Base-by-base conservation (phyloP, 805 yeast species). In the Priceomyces fermenticarens region DNA sequence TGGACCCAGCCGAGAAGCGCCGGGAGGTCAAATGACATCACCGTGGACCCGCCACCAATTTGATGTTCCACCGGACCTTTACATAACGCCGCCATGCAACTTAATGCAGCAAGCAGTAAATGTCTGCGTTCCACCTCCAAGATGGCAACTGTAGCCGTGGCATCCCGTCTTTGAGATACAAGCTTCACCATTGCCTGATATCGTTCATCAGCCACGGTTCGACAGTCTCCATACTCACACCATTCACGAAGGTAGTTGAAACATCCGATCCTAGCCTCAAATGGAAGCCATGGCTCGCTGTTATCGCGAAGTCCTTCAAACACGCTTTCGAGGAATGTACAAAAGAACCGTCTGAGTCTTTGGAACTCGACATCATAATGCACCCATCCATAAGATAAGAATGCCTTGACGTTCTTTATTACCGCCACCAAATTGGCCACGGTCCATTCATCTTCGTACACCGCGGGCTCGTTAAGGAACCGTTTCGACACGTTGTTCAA, bases 211-310 rank as follows among this genome's bases (percentile, higher is more conserved):
- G 88, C 77, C 2, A 81, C 54, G 1, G 70, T 55, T 7, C 78
- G 73, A 16, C 80, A 70, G 39, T 78, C 82, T 2, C 98, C 97
- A 60, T 79, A 80, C 0, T 95, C 96, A 59, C 97, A 89, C 99
- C 99, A 93, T 57, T 88, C 95, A 49, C 86, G 90, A 42, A 93
- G 67, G 53, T 78, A 84, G 35, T 81, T 78, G 65, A 88, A 90
- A 46, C 95, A 85, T 2, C 87, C 84, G 25, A 85, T 80, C 39
- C 97, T 70, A 2, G 89, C 91, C 48, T 83, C 88, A 58, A 90
- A 89, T 1, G 95, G 91, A n/a, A 90, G 67, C 79, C 90, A 82
- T 30, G 70, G 66, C 33, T 60, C 51, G 35, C 65, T 43, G 32
- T 54, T 59, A 46, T 72, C 69, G 46, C 70, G 57, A 43, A 76